phyloP scores from a whole-genome alignment of 768 basidiomycete species.

The Candolleomyces efflorescens region DNA sequence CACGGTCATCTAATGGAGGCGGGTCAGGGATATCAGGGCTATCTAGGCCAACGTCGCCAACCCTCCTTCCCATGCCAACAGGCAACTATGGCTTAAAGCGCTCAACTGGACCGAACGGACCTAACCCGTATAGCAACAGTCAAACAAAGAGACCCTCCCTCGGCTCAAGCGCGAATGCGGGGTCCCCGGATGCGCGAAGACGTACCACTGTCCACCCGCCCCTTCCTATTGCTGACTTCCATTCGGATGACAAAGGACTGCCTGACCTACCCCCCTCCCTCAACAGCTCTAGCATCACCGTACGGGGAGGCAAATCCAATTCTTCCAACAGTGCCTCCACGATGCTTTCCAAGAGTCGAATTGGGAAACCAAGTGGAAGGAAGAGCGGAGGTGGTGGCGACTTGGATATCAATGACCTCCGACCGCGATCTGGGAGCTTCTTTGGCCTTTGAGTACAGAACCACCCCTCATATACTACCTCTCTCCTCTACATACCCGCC shows the following conservation, averaged over 20 bases:
- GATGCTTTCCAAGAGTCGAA: slow-evolving; percentile 45
- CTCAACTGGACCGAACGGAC: slow-evolving; percentile 47
- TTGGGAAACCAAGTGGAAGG: slow-evolving; percentile 41
- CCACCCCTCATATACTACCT: background rate
- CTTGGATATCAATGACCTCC: slow-evolving; percentile 27
- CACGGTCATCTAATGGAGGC: slow-evolving; percentile 50
- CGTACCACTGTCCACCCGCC: slow-evolving; percentile 32
- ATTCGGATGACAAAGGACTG: slow-evolving; percentile 33
- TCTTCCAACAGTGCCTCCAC: slow-evolving; percentile 28
- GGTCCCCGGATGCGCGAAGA: slow-evolving; percentile 28
- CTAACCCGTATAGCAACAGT: slow-evolving; percentile 28
- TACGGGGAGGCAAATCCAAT: slow-evolving; percentile 38
- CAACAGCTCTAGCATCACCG: slow-evolving; percentile 40
- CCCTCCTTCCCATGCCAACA: slow-evolving; percentile 69
- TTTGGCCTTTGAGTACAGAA: slow-evolving; percentile 3
- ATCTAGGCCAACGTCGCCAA: slow-evolving; percentile 76
- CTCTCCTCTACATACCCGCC: background rate
- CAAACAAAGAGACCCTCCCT: slow-evolving; percentile 61
- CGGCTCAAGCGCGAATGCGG: slow-evolving; percentile 40
- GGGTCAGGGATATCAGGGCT: slow-evolving; percentile 51
- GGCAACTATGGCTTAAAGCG: slow-evolving; percentile 50
- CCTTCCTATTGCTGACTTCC: slow-evolving; percentile 22
- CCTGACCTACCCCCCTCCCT: slow-evolving; percentile 34
- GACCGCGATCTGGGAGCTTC: slow-evolving; percentile 23
- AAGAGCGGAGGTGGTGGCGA: slow-evolving; percentile 21